Conservation (phyloP, 2,329 filamentous ascomycete species). For the Reticulascus tulasneorum region DNA sequence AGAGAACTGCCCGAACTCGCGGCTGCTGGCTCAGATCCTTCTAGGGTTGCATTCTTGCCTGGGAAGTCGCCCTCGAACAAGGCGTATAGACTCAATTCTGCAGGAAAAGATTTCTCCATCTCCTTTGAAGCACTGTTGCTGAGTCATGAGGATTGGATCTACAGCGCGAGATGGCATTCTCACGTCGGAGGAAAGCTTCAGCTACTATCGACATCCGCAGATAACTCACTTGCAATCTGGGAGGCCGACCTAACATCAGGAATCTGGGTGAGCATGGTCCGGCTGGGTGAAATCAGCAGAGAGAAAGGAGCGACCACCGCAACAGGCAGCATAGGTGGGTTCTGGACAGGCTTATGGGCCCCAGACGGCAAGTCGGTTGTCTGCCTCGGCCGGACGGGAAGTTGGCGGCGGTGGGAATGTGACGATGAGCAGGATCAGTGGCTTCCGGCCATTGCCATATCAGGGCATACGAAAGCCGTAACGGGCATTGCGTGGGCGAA, state of each 20-base stretch:
- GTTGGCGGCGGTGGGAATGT: conserved; percentile 84
- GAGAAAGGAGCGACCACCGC: conserved; percentile 96
- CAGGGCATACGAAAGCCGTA: conserved; percentile 79
- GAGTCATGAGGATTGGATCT: conserved; percentile 98
- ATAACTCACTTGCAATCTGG: conserved; percentile 94
- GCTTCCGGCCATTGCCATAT: conserved; percentile 71
- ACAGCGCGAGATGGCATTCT: conserved; percentile 74
- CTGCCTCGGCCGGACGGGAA: conserved; percentile 84
- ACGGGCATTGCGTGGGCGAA: conserved; percentile 82
- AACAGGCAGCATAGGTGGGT: conserved; percentile 91
- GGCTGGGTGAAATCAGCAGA: conserved; percentile 88
- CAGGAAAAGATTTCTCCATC: conserved; percentile 64
- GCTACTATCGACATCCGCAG: conserved; percentile 85
- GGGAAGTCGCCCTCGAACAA: conserved; percentile 84
- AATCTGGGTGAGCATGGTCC: conserved; percentile 82
- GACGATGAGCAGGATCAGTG: conserved; percentile 61
- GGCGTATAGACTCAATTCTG: conserved; percentile 68
- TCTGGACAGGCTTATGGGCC: conserved; percentile 94
- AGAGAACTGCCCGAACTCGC: conserved; percentile 57
- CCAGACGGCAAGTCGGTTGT: conserved; percentile 71
- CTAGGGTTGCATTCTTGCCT: conserved; percentile 53
- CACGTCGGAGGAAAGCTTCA: conserved; percentile 52
- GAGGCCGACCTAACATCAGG: conserved; percentile 78
- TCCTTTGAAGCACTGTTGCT: conserved; percentile 92
- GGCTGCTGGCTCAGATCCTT: conserved; percentile 50